A percentile compares a stretch with the other conserved stretches of the same genome.
Conservation (phyloP, 78 protist genomes). For the Dictyostelium firmibasis region DNA sequence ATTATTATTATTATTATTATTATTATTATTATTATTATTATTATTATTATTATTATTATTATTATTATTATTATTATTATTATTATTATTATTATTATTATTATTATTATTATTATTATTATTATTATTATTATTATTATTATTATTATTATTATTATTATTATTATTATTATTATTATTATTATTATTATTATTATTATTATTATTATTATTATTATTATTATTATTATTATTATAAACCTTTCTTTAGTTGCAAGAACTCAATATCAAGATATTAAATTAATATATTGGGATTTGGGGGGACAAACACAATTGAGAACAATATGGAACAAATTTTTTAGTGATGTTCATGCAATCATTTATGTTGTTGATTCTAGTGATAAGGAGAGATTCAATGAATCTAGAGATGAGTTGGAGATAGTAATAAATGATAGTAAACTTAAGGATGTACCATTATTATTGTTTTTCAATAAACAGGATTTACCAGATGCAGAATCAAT, state of each 20-base stretch:
- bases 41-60: no score
- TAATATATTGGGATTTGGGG: conserved; percentile 91
- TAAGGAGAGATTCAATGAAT: conserved; percentile 85
- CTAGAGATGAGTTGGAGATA: conserved; percentile 52
- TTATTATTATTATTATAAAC: background rate
- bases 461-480: conserved; percentile 74
- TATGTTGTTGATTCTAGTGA: conserved; percentile 97
- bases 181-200: background rate
- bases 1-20: no score
- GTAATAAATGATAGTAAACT: conserved; percentile 19
- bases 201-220: background rate
- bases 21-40: no score
- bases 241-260: conserved; percentile 28
- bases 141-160: no score
- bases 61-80: no score
- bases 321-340: conserved; percentile 96
- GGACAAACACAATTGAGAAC: conserved; percentile 96
- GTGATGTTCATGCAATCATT: conserved; percentile 95
- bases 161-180: background rate
- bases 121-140: no score
- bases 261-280: conserved; percentile 11
- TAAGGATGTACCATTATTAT: conserved; percentile 63
- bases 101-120: no score
- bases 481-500: conserved; percentile 54
- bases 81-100: no score